Evolutionary conservation across 108 stramenopile species (phyloP).

Genomic region (Pseudonitzschia pungens): DNA sequence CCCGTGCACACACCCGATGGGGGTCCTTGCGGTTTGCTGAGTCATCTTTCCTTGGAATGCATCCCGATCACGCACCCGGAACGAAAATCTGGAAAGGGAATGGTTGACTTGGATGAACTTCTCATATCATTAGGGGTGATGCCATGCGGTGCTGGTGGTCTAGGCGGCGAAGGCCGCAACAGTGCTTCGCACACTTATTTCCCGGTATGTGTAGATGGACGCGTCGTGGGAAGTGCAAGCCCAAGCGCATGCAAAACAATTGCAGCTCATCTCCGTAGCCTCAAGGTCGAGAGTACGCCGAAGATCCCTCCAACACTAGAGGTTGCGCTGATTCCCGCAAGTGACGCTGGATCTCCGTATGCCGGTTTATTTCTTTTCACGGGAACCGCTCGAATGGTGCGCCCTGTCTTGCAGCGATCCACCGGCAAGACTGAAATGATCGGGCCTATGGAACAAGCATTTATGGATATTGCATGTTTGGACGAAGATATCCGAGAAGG

Average conservation of each 20-base stretch:
- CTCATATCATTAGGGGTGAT: conserved; percentile 69
- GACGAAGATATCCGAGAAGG: conserved; percentile 88
- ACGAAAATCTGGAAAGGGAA: conserved; percentile 38
- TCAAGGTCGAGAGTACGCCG: conserved; percentile 71
- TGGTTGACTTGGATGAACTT: conserved; percentile 60
- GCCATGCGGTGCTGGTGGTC: conserved; percentile 66
- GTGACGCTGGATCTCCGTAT: conserved; percentile 81
- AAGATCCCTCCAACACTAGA: conserved; percentile 69
- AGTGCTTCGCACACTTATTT: conserved; percentile 51
- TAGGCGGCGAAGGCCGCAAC: conserved; percentile 61
- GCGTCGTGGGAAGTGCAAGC: conserved; percentile 67
- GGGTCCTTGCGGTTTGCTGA: conserved; percentile 96
- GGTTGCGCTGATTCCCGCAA: conserved; percentile 75
- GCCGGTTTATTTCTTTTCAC: conserved; percentile 94
- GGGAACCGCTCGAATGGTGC: conserved; percentile 81
- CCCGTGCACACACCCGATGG: conserved; percentile 99
- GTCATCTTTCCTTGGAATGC: conserved; percentile 90
- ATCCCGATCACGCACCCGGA: conserved; percentile 67
- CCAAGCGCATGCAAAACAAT: conserved; percentile 63
- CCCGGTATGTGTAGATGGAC: conserved; percentile 80
- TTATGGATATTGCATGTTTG: conserved; percentile 94
- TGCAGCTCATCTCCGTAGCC: conserved; percentile 56
- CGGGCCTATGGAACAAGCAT: conserved; percentile 97
- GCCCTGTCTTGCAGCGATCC: conserved; percentile 91
- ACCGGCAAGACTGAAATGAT: conserved; percentile 88